These are phyloP conservation scores for Psidium guajava DNA, from an alignment of 345 rosid species.

Conservation along the genomic window DNA sequence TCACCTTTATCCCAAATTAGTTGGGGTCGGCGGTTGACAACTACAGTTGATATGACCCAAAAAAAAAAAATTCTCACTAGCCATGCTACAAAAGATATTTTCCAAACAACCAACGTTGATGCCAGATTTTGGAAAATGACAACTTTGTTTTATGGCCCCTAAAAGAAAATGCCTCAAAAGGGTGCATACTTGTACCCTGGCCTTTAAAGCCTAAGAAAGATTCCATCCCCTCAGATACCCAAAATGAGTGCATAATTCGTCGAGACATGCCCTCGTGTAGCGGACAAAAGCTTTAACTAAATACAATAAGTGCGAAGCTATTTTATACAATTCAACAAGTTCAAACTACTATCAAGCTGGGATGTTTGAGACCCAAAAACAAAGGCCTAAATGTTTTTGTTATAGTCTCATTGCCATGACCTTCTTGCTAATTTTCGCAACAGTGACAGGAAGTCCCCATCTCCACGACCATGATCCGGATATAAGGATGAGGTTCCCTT, in stretches of 20 bases:
- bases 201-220: neutral
- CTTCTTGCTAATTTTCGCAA: neutral
- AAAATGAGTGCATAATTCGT: neutral
- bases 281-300: neutral
- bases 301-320: neutral
- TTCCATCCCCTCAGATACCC: neutral
- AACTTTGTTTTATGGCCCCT: neutral
- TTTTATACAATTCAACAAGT: neutral
- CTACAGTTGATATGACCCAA: too few species aligned
- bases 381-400: neutral
- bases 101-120: too few species aligned
- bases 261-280: neutral
- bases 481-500: neutral
- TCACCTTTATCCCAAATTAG: too few species aligned
- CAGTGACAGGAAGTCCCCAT: neutral
- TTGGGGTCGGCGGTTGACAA: too few species aligned
- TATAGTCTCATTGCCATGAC: neutral
- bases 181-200: too few species aligned
- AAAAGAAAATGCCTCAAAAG: neutral
- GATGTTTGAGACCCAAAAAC: neutral
- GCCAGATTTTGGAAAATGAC: neutral
- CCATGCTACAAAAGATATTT: too few species aligned
- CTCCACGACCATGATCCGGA: neutral
- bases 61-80: too few species aligned
- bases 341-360: neutral